phyloP scores from a whole-genome alignment of 148 eudicot genomes.

The Vaccinium myrtillus region DNA sequence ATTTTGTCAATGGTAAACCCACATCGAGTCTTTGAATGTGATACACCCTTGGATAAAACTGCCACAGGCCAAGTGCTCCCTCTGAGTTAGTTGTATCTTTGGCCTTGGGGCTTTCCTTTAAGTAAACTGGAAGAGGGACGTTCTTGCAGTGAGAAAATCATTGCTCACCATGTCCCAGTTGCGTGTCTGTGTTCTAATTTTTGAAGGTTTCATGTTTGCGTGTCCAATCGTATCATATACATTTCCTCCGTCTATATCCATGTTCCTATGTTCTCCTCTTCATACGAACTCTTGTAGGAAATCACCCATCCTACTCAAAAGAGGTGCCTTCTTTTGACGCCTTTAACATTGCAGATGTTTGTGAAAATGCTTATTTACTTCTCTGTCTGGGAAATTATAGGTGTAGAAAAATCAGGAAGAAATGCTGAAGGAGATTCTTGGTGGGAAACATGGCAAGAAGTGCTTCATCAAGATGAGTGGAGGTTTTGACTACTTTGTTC shows the following conservation, averaged over 20 bases:
- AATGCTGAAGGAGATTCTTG: conserved; percentile 97
- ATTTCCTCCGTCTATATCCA: neutral
- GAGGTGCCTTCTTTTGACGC: neutral
- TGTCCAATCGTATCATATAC: neutral
- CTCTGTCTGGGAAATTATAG: conserved; percentile 28
- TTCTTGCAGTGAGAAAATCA: neutral
- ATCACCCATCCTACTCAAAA: neutral
- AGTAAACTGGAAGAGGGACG: neutral
- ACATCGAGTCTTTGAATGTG: neutral
- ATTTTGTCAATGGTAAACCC: neutral
- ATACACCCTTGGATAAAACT: neutral
- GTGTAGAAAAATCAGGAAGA: conserved; percentile 94
- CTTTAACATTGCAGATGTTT: neutral
- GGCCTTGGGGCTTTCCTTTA: neutral
- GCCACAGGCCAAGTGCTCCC: neutral
- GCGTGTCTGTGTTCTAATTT: neutral
- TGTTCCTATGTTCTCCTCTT: neutral
- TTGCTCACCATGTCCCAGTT: neutral
- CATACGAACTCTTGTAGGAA: neutral
- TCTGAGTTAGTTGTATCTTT: neutral
- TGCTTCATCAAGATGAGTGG: conserved; percentile 99
- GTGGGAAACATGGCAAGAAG: conserved; percentile 99
- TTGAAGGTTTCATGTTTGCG: neutral
- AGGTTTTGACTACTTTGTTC: conserved; percentile 43
- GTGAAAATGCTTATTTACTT: conserved; percentile 6